Conservation (phyloP, 345 rosid genomes). For the Eucalyptus erythrocorys region DNA sequence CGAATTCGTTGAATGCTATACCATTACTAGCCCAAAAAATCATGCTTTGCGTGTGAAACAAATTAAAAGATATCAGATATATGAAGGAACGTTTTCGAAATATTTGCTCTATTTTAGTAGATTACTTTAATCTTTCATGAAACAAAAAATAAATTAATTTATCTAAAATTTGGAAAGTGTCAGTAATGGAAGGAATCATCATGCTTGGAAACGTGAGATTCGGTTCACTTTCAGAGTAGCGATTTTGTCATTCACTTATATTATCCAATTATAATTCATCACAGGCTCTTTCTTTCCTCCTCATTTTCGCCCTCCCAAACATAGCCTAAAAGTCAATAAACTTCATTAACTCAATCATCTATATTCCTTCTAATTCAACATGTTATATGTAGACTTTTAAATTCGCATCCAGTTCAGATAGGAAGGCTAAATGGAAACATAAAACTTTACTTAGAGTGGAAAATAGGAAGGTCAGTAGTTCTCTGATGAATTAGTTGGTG, state of each 20-base stretch:
- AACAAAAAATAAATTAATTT: too few species aligned
- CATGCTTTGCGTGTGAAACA: not conserved
- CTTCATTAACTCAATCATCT: not conserved
- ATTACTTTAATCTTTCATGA: not conserved
- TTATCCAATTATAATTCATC: not conserved
- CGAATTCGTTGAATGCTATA: not conserved
- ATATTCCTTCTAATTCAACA: not conserved
- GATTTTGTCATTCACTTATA: not conserved
- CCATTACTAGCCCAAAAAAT: not conserved
- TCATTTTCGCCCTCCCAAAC: too few species aligned
- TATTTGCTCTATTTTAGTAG: not conserved
- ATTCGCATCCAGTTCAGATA: not conserved
- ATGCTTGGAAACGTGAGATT: not conserved
- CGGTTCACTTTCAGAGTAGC: accelerated
- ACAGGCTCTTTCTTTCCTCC: not conserved
- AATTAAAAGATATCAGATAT: not conserved
- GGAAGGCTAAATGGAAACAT: not conserved
- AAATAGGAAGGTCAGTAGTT: not conserved
- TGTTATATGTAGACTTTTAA: not conserved
- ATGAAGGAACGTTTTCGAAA: too few species aligned
- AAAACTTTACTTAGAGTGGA: not conserved
- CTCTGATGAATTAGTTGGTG: not conserved
- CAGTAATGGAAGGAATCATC: not conserved
- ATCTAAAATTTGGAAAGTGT: not conserved
- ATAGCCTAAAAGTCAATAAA: not conserved